A percentile compares a stretch with the other conserved stretches of the same genome.
Evolutionary conservation across 2,329 filamentous ascomycete genomes (phyloP).

Genomic region (Huntiella savannae): DNA sequence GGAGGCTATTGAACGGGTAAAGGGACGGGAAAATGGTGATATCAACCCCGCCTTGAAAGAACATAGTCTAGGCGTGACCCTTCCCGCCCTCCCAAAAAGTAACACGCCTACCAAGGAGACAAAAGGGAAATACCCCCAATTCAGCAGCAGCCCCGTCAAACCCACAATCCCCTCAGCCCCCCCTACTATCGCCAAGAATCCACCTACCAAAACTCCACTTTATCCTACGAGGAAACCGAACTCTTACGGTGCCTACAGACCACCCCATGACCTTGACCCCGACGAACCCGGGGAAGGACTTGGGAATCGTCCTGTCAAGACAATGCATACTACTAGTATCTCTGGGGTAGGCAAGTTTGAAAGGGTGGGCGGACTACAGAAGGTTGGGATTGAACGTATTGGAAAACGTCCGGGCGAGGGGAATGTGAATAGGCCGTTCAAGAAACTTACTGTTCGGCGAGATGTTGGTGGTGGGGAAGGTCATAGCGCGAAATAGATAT

Average conservation of each 20-base stretch:
- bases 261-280: background rate
- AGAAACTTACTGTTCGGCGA: slow-evolving; percentile 25
- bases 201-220: background rate
- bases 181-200: too few species aligned
- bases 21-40: slow-evolving; percentile 9
- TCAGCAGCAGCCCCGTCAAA: slow-evolving; percentile 36
- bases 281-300: slow-evolving; percentile 15
- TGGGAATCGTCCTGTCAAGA: slow-evolving; percentile 21
- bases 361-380: slow-evolving; percentile 27
- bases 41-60: slow-evolving; percentile 17
- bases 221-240: background rate
- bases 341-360: slow-evolving; percentile 22
- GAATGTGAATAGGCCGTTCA: slow-evolving; percentile 32
- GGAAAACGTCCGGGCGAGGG: background rate
- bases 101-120: background rate
- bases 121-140: slow-evolving; percentile 31
- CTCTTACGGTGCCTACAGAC: background rate
- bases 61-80: slow-evolving; percentile 23
- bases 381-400: slow-evolving; percentile 23
- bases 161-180: slow-evolving; percentile 13
- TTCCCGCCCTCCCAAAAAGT: slow-evolving; percentile 4
- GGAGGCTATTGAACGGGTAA: background rate
- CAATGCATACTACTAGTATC: slow-evolving; percentile 35
- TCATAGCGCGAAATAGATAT: too few species aligned
- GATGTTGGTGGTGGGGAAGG: too few species aligned